Base-by-base conservation (phyloP, 2,329 filamentous ascomycete genomes). In the Aphanoascus verrucosus region DNA sequence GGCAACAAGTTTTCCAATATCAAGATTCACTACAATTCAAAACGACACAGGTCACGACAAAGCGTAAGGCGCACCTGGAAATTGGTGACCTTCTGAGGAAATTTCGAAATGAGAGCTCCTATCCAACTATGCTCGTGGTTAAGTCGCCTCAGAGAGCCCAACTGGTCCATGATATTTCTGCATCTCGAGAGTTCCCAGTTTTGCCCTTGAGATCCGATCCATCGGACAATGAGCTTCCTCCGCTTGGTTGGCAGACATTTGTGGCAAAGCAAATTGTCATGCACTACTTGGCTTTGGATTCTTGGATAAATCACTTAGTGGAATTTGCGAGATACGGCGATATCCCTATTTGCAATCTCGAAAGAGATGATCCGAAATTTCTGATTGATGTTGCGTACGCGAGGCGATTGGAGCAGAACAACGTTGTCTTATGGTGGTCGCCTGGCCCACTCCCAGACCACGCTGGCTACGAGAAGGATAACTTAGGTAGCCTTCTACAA, bases 381-480 rank as follows among this genome's bases (percentile, higher is more conserved):
- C 73, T 98, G 52, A 98, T 99, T 61, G 93, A 99, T 65, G 82
- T 99, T 53, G 87, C 91, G 0, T 99, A 97, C 66, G 93, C 93
- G 0, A 79, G 94, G 54, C 81, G 90, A 15, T 74, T 99, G 49
- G 88, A 95, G 64, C 85, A 86, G 59, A 95, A 91, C 64, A 89
- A 90, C 54, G 88, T 98, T 1, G 86, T 98, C 5, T 75, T 99
- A 5, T 99, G 93, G 93, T 99, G 93, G 93, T 97, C 91, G 15
- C 77, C 81, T 8, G 84, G 85, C 5, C 82, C 91, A 0, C 82
- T 85, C 49, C 93, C 94, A 1, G 93, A 99, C 65, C 93, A 99
- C 69, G 93, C 89, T 44, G 93, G 93, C 0, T 89, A 96, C 66
- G 93, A 99, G 67, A 86, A 85, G 57, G 94, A 99, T 63, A 88